Evolutionary conservation across 2,329 filamentous ascomycete genomes (phyloP), one percentile per base, ranked within the genome.

Genomic region (Plenodomus biglobosus): DNA sequence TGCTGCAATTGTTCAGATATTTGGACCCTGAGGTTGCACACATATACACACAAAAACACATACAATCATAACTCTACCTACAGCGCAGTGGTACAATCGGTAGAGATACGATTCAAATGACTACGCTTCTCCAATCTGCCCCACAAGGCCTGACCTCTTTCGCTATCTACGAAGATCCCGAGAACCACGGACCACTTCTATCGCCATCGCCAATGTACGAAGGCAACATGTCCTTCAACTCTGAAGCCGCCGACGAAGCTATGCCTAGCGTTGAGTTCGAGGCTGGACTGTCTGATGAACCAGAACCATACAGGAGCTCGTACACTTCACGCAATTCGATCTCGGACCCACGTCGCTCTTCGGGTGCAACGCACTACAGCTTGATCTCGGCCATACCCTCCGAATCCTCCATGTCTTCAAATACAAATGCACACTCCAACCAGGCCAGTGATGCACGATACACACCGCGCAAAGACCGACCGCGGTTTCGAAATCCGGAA

Each of bases 401-500:
- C 37, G 69, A 72, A 42, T 63, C 59, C 17, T 69, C 67, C n/a
- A 60, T 72, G 40, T 50, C 65, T n/a, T 68, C 67, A 13, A 66
- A 68, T 38, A 62, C 65, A 18, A 53, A 55, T 17, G 42, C 56
- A n/a, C 60, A 64, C 19, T 55, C 56, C 34, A 62, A 54, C 39
- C 47, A 65, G 39, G 56, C 65, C 48, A 61, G 67, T 20, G 59
- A 63, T 18, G 42, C 16, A 20, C 76, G 80, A 2, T 81, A 80
- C n/a, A 75, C 80, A 18, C 80, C 85, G 44, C 78, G 79, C 7
- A 82, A 80, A 7, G 78, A 80, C 8, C 80, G 86, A 2, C 81
- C 84, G 4, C 80, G 82, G 1, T 90, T 90, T 66, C 79, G 86
- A 40, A 86, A 86, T 11, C 82, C 86, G 0, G 86, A 85, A 1